Evolutionary conservation across 805 yeast species (phyloP).

Genomic region (Cyberlindnera meyerae): DNA sequence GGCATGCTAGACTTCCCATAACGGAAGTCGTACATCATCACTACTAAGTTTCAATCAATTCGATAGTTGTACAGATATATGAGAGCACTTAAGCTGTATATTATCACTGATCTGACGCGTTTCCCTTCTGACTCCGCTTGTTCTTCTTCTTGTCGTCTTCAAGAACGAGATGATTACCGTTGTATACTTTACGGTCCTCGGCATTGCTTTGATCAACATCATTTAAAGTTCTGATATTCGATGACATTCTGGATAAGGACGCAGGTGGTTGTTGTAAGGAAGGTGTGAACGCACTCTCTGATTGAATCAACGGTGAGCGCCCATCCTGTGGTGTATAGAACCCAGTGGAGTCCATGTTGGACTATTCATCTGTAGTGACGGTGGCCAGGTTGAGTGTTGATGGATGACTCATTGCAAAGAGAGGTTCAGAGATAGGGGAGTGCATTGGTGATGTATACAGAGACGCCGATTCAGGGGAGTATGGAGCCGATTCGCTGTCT

Average conservation of each 20-base stretch:
- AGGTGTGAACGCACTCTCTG: neutral
- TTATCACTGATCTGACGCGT: too few species aligned
- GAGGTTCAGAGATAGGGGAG: conserved; percentile 16
- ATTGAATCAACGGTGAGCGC: conserved; percentile 1
- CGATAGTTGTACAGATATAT: too few species aligned
- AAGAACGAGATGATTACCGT: conserved; percentile 50
- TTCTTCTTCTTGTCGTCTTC: conserved; percentile 40
- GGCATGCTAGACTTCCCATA: too few species aligned
- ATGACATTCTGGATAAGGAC: conserved; percentile 14
- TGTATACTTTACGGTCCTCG: conserved; percentile 44
- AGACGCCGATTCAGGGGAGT: conserved; percentile 18
- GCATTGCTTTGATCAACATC: conserved; percentile 17
- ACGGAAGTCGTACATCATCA: too few species aligned
- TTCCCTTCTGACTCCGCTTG: too few species aligned
- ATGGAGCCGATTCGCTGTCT: conserved; percentile 7
- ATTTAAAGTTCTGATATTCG: conserved; percentile 27
- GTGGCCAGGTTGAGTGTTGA: conserved; percentile 20
- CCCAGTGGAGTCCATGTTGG: too few species aligned
- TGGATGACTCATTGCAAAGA: conserved; percentile 18
- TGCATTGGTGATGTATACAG: conserved; percentile 27
- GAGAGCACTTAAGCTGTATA: too few species aligned
- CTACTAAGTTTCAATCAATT: too few species aligned
- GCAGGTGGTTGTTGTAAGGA: conserved; percentile 11
- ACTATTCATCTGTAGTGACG: too few species aligned
- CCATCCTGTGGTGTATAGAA: conserved; percentile 12